These are phyloP conservation scores for Hirsutella minnesotensis DNA, from an alignment of 2,329 filamentous ascomycete genomes.

Conservation along the genomic window DNA sequence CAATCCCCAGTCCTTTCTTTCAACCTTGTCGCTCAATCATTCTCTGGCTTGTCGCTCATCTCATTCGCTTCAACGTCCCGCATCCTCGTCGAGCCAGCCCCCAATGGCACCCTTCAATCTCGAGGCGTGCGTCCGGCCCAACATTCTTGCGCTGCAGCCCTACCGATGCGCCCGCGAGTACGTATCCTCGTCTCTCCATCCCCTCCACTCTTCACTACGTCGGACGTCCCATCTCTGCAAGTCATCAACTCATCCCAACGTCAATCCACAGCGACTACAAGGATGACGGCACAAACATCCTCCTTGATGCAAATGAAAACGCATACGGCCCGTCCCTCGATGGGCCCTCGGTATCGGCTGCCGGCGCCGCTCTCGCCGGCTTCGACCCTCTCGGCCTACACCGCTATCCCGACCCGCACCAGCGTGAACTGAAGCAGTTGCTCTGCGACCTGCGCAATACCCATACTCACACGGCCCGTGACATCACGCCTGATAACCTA, in stretches of 20 bases:
- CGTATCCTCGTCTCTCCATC: constrained; percentile 18
- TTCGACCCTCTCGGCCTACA: constrained; percentile 73
- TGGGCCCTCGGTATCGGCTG: constrained; percentile 28
- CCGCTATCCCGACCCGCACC: constrained; percentile 95
- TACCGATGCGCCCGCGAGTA: constrained; percentile 77
- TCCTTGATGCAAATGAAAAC: constrained; percentile 97
- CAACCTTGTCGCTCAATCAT: not conserved
- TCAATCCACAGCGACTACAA: constrained; percentile 75
- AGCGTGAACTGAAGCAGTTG: constrained; percentile 70
- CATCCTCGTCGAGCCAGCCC: not conserved
- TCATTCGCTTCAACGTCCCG: no score
- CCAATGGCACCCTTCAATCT: constrained; percentile 57
- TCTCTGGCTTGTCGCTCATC: not conserved
- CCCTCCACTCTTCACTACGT: no score
- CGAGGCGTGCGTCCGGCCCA: constrained; percentile 61
- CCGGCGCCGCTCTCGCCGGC: constrained; percentile 20
- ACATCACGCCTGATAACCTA: constrained; percentile 67
- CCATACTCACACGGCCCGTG: constrained; percentile 62
- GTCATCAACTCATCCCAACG: constrained; percentile 1
- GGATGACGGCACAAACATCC: constrained; percentile 88
- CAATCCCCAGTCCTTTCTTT: not conserved
- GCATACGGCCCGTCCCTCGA: constrained; percentile 76
- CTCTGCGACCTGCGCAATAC: constrained; percentile 84
- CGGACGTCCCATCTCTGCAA: no score
- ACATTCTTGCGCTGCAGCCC: constrained; percentile 64